Evolutionary conservation across 257 asterid genomes (phyloP), one percentile per base, ranked within the genome.

Genomic region (Misopates orontium): DNA sequence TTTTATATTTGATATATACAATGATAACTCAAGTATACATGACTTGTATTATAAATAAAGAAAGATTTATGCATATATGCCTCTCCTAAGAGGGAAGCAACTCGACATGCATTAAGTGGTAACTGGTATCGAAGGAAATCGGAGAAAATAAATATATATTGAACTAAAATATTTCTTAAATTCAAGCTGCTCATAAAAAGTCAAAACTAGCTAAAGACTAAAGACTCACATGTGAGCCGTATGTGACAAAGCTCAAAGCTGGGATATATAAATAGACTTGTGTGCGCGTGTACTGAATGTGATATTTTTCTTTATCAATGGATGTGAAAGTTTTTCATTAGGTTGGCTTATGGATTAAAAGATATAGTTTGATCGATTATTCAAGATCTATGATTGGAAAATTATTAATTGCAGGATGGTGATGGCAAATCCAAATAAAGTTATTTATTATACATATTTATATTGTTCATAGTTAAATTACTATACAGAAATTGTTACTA

Each of bases 121-220:
- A 28, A 28, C 36, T 28, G 36, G 36, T 28, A 28, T 2, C 36
- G 16, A 31, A 45, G 22, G 31, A 49, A 66, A 55, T 60, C 22
- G 28, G 57, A 25, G 51, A 36, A 56, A 28, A 36, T 44, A 5
- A 7, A 7, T 53, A 24, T 48, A 59, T 39, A n/a, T n/a, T n/a
- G n/a, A n/a, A n/a, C n/a, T n/a, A n/a, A n/a, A n/a, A n/a, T n/a
- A n/a, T n/a, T n/a, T n/a, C n/a, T n/a, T n/a, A n/a, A n/a, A n/a
- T n/a, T n/a, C n/a, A n/a, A n/a, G n/a, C n/a, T n/a, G n/a, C n/a
- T n/a, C n/a, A n/a, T n/a, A 53, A 48, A 47, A 76, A 72, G 82
- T 72, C 78, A 72, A 72, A 55, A 53, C 23, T 32, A 22, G 56
- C 4, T 21, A 48, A 56, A 10, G 68, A 56, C 62, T 67, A 52